Base-by-base conservation (phyloP, 2,329 filamentous ascomycete genomes). In the Alternaria brassicicola region DNA sequence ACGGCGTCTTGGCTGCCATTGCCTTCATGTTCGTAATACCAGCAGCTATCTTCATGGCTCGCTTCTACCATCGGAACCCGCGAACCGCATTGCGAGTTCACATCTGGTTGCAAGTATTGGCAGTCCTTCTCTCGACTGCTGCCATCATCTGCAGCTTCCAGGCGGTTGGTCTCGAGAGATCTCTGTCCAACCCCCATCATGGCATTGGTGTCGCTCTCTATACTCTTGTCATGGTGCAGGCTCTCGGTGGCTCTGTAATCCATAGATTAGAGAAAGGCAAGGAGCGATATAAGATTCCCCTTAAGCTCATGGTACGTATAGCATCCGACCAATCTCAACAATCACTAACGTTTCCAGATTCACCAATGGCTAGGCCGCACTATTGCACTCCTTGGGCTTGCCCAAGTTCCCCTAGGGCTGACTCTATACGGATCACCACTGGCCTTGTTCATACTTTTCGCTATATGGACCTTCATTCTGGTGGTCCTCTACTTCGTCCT, bases 381-480 rank as follows among this genome's bases (percentile, higher is more conserved):
- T 0, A 87, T 94, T 68, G 89, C 91, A 3, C 78, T 98, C 17
- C 82, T 99, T 4, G 95, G 92, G 0, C 88, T 98, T 64, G 85
- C 89, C 3, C 95, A 99, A 74, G 87, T 99, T 10, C 90, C 95
- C 0, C 83, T 99, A 0, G 95, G 95, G 0, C 82, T 99, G 45
- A 93, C 93, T 0, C 83, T 99, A 1, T 99, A 97, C 71, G 95
- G 95, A 6, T 97, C 93, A 28, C 94, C 95, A 5, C 87, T 89
- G 70, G 86, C 85, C 35, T 84, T 93, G 3, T 99, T 98, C 75
- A 88, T 99, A 51, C 81, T 98, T 3, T 99, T 90, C 71, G 85
- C 93, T 0, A 63, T 98, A 0, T 94, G 89, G 82, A 89, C 90
- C 75, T 86, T 87, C 26, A 83, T 90, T 17, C 80, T 97, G 31